Base-by-base conservation (phyloP, 441 rosid species). In the Erysimum cheiri region DNA sequence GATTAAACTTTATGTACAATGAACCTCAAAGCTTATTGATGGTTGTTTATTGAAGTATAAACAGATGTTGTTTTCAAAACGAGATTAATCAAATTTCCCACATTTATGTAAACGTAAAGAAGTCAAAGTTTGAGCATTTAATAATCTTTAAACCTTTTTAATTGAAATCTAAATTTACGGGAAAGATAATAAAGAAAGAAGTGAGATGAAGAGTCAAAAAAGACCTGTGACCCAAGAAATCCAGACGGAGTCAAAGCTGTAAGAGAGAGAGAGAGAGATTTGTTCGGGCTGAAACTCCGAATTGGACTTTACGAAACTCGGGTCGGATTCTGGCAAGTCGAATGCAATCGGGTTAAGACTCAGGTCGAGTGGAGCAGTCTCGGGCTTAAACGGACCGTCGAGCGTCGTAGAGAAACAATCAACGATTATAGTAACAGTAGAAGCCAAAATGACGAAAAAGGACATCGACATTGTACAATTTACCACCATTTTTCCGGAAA, bases 211-310 rank as follows among this genome's bases (percentile, higher is more conserved):
- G 66, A 65, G 75, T 36, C 15, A 68, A 60, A 59, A 19, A 49
- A 59, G 73, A 78, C 97, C 97, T 76, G 98, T 91, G 62, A 91
- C 71, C 98, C 98, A 93, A 64, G 98, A 91, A 60, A 91, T 73
- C 94, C 91, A 91, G 54, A 85, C 80, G 3, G 97, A 85, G 74
- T 85, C 80, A 79, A 77, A 54, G 47, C 32, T 64, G 22, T 83
- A 44, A 33, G 97, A 89, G 17, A 91, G 93, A 56, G 98, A 87
- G 53, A 93, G 73, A 1, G 86, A 84, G 71, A 93, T 84, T 78
- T 93, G 98, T 64, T 91, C 88, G n/a, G 97, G 98, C 68, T 60
- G 75, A 67, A 83, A 82, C 55, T 75, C 72, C 11, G n/a, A n/a
- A 41, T 39, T 83, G 4, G 71, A 64, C 76, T 80, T 60, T 56